Conservation (phyloP, 768 basidiomycete genomes). For the Boletus subparvulus region DNA sequence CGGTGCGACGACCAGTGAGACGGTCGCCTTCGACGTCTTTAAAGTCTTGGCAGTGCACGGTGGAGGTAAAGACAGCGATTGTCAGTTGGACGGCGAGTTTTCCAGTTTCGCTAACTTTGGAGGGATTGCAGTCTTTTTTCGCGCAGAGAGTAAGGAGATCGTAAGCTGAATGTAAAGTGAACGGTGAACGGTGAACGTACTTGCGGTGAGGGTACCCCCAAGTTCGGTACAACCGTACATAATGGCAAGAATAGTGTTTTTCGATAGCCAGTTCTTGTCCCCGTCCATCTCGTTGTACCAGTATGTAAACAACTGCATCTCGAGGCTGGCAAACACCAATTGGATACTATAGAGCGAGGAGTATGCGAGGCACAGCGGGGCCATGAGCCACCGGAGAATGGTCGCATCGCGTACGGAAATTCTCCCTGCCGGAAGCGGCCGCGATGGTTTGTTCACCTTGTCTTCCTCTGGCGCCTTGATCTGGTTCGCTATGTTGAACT, state of each 20-base stretch:
- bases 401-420: constrained; percentile 37
- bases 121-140: constrained; percentile 22
- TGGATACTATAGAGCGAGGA: constrained; percentile 35
- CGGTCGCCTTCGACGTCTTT: constrained; percentile 45
- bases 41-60: constrained; percentile 51
- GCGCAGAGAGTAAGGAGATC: neutral
- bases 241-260: constrained; percentile 40
- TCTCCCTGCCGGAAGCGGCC: constrained; percentile 46
- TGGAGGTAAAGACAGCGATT: constrained; percentile 41
- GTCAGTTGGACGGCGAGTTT: constrained; percentile 36
- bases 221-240: constrained; percentile 39
- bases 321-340: constrained; percentile 34
- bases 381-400: constrained; percentile 37
- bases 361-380: constrained; percentile 35
- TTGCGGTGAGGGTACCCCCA: constrained; percentile 39
- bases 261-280: constrained; percentile 39
- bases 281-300: constrained; percentile 42
- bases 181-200: constrained; percentile 20
- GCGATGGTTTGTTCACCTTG: constrained; percentile 42
- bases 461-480: constrained; percentile 43
- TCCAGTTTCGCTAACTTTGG: constrained; percentile 27
- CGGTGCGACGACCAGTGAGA: constrained; percentile 38
- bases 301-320: constrained; percentile 32
- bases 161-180: neutral
- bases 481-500: constrained; percentile 47